Evolutionary conservation across 192 early-diverging fungal species (phyloP), one percentile per base, ranked within the genome.

Genomic region (Phycomyces nitens): DNA sequence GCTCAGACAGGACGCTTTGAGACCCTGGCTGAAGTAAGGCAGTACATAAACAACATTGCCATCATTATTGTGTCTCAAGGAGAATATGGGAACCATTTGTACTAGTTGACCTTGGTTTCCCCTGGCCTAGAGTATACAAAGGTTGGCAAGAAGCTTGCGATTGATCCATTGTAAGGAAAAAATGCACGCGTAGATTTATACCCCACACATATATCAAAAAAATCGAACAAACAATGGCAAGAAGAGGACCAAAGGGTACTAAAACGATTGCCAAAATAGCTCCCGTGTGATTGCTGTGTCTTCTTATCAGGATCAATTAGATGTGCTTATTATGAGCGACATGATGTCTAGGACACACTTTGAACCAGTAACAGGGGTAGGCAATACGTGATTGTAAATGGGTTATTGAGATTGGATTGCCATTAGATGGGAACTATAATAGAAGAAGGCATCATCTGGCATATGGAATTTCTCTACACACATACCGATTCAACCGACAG

Each of bases 401-500:
- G 12, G 21, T 34, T 9, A 20, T 20, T 40, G 34, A 38, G 9
- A 34, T 21, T 38, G 18, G 21, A 2, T 39, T 14, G n/a, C 12
- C 21, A 47, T 23, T 58, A 72, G 70, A 66, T 60, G 58, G 64
- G 26, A 6, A 59, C 70, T 22, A 50, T 66, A 42, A 26, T 39
- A n/a, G 70, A 72, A 57, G 43, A 56, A 56, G 70, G 70, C 9
- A 66, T 72, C 10, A 66, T 72, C 34, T 72, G 64, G 64, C 70
- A 72, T 43, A 62, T 72, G 70, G 70, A 72, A 26, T 72, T 72
- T 24, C 41, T 72, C 7, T 42, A 66, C 22, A 66, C 70, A 1
- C 54, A 68, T 34, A 20, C 20, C 11, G 8, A 27, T 12, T 22
- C 57, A 14, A 23, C 34, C 0, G 58, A 68, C 20, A 59, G 52